Evolutionary conservation across 805 yeast species (phyloP), one percentile per base, ranked within the genome.

Genomic region (Lipomyces spencermartinsiae): DNA sequence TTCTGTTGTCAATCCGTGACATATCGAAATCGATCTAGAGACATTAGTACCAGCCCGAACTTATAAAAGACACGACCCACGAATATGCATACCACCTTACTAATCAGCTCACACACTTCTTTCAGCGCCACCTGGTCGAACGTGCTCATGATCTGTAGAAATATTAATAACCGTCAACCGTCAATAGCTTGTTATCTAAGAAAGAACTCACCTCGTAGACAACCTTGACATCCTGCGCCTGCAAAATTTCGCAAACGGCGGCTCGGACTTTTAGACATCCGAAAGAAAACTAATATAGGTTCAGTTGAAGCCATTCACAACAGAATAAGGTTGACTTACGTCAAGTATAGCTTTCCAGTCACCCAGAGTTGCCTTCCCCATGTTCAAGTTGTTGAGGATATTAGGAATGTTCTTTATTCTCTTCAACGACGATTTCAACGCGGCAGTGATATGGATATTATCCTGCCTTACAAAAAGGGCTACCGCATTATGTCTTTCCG

Each of bases 11-110:
- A 10, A 76, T 78, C 1, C 67, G 70, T 2, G 84, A 79, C 12
- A 71, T 63, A n/a, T 77, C 82, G 65, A 80, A 76, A 70, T 83
- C 85, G 56, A 82, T 77, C 70, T 63, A 31, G 7, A 1, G 34
- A n/a, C 56, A 53, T 31, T 7, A 12, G 57, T n/a, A 55, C 33
- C 31, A 57, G 49, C n/a, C n/a, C 9, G 34, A 8, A n/a, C 14
- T 35, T 22, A 5, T n/a, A 37, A 19, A 25, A 2, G 16, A 35
- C n/a, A 58, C 1, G 22, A 51, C 46, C 35, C 37, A 54, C 7
- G 60, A 25, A 4, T 29, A 22, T 49, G 37, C 62, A 31, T 59
- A 66, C 69, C 12, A 72, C 75, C 31, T 57, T 62, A 33, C 78
- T 76, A 46, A 78, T 71, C 60, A 66, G 71, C 55, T 61, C 51